Conservation (phyloP, 1,284 basidiomycete genomes). For the Phellopilus nigrolimitatus region DNA sequence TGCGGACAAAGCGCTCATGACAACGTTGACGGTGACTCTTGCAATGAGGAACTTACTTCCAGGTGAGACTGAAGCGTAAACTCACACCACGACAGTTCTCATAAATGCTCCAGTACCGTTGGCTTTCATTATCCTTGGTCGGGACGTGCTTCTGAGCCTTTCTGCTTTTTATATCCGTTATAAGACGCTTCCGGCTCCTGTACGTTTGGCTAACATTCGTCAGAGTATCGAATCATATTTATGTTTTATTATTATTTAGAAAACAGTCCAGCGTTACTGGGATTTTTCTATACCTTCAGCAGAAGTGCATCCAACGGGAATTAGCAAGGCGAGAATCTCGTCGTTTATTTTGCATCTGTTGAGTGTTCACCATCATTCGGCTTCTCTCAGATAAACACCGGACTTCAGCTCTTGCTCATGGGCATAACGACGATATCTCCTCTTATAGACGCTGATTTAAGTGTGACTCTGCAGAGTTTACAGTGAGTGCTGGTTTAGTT, state of each 20-base stretch:
- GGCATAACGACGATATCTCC: slow-evolving; percentile 84
- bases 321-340: slow-evolving; percentile 87
- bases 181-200: slow-evolving; percentile 86
- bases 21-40: slow-evolving; percentile 86
- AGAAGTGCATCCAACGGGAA: slow-evolving; percentile 84
- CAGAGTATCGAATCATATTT: slow-evolving; percentile 5
- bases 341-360: too few species aligned
- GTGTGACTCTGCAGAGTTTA: slow-evolving; percentile 49
- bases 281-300: slow-evolving; percentile 93
- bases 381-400: slow-evolving; percentile 78
- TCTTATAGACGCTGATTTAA: slow-evolving; percentile 62
- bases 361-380: background rate
- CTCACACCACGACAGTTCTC: background rate
- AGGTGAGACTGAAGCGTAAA: slow-evolving; percentile 37
- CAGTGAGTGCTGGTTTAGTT: slow-evolving; percentile 43
- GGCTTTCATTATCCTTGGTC: slow-evolving; percentile 82
- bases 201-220: slow-evolving; percentile 29
- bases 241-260: slow-evolving; percentile 41
- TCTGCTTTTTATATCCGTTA: slow-evolving; percentile 95
- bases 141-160: slow-evolving; percentile 83
- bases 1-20: slow-evolving; percentile 95
- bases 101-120: slow-evolving; percentile 60
- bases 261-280: slow-evolving; percentile 91
- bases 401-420: slow-evolving; percentile 88
- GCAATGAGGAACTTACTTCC: slow-evolving; percentile 82